A percentile compares a stretch with the other conserved stretches of the same genome.
Conservation (phyloP, 305 asterid species). For the Rubia occidens region DNA sequence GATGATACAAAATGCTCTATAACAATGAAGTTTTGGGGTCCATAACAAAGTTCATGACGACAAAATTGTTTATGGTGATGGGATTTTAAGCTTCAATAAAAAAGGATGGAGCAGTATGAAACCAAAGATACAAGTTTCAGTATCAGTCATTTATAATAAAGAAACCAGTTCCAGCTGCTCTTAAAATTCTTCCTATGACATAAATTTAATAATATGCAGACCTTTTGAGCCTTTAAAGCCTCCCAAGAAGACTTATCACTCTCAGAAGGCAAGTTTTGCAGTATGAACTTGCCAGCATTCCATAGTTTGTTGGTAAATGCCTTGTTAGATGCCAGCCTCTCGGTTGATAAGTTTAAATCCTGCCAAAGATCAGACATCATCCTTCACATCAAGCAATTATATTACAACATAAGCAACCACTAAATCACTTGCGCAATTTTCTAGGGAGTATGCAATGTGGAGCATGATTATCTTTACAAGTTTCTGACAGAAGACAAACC, state of each 20-base stretch:
- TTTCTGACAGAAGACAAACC: conserved; percentile 41
- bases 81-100: not conserved
- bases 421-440: conserved; percentile 9
- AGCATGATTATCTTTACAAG: not conserved
- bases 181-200: not conserved
- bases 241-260: conserved; percentile 65
- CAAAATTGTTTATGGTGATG: not conserved
- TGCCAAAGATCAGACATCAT: conserved; percentile 22
- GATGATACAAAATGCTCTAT: conserved; percentile 1
- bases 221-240: conserved; percentile 54
- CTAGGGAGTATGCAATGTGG: not conserved
- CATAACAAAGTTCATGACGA: not conserved
- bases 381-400: not conserved
- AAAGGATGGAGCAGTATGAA: not conserved
- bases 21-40: not conserved
- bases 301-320: conserved; percentile 96
- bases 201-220: conserved; percentile 18
- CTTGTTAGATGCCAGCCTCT: conserved; percentile 80
- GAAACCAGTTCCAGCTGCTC: not conserved
- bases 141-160: not conserved
- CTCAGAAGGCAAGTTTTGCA: conserved; percentile 80
- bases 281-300: conserved; percentile 96
- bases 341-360: conserved; percentile 87
- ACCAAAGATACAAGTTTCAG: not conserved
- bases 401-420: not conserved